Conservation (phyloP, 805 yeast species). For the Saturnispora serradocipensis region DNA sequence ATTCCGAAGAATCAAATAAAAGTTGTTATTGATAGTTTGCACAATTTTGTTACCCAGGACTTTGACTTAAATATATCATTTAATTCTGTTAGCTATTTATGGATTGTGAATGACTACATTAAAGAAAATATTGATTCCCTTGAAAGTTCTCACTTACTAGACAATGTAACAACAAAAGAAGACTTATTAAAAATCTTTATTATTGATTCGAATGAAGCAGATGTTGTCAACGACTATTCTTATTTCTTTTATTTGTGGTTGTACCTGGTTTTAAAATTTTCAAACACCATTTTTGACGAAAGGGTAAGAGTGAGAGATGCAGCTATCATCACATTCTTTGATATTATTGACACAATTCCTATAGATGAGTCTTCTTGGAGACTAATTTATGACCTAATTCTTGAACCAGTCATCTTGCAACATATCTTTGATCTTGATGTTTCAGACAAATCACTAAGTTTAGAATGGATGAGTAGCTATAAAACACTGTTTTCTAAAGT, state of each 20-base stretch:
- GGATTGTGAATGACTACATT: constrained; percentile 80
- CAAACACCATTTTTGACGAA: constrained; percentile 52
- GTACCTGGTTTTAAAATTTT: constrained; percentile 51
- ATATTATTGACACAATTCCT: constrained; percentile 70
- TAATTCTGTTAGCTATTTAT: constrained; percentile 83
- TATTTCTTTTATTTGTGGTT: constrained; percentile 46
- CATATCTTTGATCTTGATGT: constrained; percentile 1
- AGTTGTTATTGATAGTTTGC: constrained; percentile 60
- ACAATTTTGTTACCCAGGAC: constrained; percentile 60
- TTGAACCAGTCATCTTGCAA: constrained; percentile 40
- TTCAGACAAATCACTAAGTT: constrained; percentile 10
- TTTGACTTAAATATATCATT: constrained; percentile 80
- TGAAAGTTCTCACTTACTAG: neutral
- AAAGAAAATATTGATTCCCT: constrained; percentile 28
- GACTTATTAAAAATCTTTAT: constrained; percentile 15
- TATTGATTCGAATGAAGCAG: constrained; percentile 4
- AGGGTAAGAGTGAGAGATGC: constrained; percentile 84
- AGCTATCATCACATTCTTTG: constrained; percentile 78
- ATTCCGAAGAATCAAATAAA: constrained; percentile 60
- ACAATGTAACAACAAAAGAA: constrained; percentile 15
- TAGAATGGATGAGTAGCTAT: constrained; percentile 53
- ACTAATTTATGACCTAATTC: constrained; percentile 53
- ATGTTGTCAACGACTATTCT: constrained; percentile 16
- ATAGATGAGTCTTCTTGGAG: constrained; percentile 53
- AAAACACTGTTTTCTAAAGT: constrained; percentile 57